These are phyloP conservation scores for Globisporangium takayamanum DNA, from an alignment of 352 stramenopile species.

Conservation along the genomic window DNA sequence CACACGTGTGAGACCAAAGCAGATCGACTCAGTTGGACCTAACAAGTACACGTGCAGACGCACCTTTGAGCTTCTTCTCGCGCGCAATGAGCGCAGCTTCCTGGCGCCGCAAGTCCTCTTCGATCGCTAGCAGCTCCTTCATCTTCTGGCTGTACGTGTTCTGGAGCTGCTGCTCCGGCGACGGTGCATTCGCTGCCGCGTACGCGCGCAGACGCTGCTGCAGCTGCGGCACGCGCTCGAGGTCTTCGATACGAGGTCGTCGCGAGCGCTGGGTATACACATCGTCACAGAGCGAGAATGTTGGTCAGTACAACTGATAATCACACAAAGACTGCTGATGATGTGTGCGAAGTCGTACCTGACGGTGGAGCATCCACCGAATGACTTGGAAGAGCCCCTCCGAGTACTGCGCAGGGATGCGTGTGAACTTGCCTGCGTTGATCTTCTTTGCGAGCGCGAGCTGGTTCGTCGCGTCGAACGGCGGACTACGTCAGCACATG, in stretches of 20 bases:
- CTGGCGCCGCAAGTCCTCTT: conserved; percentile 81
- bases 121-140: conserved; percentile 81
- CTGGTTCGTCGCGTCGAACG: conserved; percentile 91
- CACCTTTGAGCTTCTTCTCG: conserved; percentile 83
- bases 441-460: conserved; percentile 92
- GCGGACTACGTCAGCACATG: conserved; percentile 35
- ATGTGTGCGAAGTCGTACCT: conserved; percentile 7
- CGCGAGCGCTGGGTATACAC: conserved; percentile 36
- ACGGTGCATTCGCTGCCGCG: conserved; percentile 44
- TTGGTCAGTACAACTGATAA: not conserved
- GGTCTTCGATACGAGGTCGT: conserved; percentile 78
- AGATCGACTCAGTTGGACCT: not conserved
- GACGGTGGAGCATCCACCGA: conserved; percentile 86
- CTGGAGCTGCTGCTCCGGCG: conserved; percentile 64
- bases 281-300: not conserved
- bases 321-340: no score
- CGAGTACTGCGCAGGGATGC: conserved; percentile 88
- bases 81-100: conserved; percentile 77
- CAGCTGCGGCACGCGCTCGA: conserved; percentile 77
- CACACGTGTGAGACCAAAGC: no score
- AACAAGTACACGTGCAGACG: not conserved
- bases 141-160: conserved; percentile 84
- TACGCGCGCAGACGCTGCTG: conserved; percentile 79
- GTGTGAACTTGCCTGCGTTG: conserved; percentile 88
- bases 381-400: conserved; percentile 88